Evolutionary conservation across 2,329 filamentous ascomycete genomes (phyloP).

Genomic region (Colletotrichum sp.): DNA sequence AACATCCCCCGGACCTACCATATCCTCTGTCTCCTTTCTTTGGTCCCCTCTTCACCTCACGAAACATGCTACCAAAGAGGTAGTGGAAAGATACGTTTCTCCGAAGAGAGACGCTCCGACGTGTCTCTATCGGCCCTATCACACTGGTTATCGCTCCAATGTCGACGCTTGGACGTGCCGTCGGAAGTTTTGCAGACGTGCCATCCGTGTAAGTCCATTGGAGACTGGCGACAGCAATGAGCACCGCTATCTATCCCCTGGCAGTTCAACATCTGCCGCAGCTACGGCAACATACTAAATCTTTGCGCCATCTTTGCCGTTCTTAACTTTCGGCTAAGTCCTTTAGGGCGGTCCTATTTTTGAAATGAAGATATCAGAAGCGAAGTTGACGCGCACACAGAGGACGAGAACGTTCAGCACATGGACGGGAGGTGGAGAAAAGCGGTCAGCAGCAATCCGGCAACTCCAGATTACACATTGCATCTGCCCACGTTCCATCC

Average conservation of each 20-base stretch:
- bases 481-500: not conserved
- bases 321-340: not conserved
- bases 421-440: not conserved
- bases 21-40: not conserved
- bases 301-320: not conserved
- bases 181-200: not conserved
- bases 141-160: not conserved
- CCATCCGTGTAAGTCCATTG: slow-evolving; percentile 22
- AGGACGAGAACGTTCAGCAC: not conserved
- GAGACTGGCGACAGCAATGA: not conserved
- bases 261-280: not conserved
- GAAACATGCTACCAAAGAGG: not conserved
- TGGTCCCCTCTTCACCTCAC: not conserved
- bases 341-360: not conserved
- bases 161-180: not conserved
- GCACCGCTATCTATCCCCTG: not conserved
- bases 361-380: not conserved
- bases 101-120: not conserved
- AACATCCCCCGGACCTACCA: slow-evolving; percentile 12
- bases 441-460: not conserved
- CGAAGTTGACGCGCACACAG: not conserved
- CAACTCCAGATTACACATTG: not conserved
- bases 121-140: not conserved
- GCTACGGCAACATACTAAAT: not conserved
- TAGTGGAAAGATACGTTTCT: not conserved